phyloP scores from a whole-genome alignment of 192 early-diverging fungal species.

The Coemansia sp. region DNA sequence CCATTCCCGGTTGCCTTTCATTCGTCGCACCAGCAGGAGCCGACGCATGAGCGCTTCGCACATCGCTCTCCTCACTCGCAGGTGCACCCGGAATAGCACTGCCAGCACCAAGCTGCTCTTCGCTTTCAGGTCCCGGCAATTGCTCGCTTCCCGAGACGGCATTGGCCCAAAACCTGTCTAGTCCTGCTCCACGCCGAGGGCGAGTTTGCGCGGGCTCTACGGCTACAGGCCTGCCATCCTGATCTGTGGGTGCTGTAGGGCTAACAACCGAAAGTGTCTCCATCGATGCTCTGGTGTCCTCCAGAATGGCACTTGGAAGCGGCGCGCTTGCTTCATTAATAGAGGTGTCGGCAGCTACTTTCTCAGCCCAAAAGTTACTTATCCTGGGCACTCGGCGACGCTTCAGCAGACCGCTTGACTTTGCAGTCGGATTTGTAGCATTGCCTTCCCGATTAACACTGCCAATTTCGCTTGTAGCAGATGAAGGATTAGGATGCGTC shows the following conservation, averaged over 20 bases:
- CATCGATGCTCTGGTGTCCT: background rate
- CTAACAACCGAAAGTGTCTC: background rate
- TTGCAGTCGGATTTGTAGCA: background rate
- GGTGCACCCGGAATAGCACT: background rate
- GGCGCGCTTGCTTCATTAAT: background rate
- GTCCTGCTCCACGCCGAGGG: constrained; percentile 2
- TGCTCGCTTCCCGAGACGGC: background rate
- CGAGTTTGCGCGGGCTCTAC: background rate
- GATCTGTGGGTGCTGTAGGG: background rate
- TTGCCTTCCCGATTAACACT: background rate
- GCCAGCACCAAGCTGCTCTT: background rate
- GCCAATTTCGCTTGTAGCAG: background rate
- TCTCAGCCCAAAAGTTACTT: constrained; percentile 24
- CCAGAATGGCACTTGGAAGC: background rate
- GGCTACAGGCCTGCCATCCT: background rate
- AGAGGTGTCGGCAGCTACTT: background rate
- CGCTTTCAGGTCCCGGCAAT: background rate
- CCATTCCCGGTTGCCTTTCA: background rate
- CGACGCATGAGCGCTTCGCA: background rate
- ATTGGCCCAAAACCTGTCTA: constrained; percentile 18
- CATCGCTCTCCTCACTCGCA: background rate
- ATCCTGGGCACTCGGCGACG: constrained; percentile 7
- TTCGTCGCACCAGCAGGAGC: background rate
- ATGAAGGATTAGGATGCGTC: background rate
- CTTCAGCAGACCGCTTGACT: background rate